A percentile compares a stretch with the other conserved stretches of the same genome.
phyloP scores from a whole-genome alignment of 2,329 filamentous ascomycete species.

The Colletotrichum abscissum region DNA sequence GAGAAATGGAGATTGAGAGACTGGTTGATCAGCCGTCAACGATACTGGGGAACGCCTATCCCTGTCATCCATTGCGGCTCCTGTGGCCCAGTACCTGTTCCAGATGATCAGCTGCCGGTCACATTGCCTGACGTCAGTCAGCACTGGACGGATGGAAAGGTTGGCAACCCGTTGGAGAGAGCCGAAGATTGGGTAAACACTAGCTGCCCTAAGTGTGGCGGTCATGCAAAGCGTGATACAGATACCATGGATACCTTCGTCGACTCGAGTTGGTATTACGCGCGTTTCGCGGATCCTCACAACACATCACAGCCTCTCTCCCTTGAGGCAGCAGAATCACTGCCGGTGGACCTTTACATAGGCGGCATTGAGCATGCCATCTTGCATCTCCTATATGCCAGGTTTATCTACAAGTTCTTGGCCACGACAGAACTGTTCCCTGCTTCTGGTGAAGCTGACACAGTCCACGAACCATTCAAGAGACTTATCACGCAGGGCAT shows the following conservation, averaged over 20 bases:
- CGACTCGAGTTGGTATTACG: conserved; percentile 94
- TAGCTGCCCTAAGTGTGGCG: conserved; percentile 78
- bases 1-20: conserved; percentile 86
- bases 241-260: conserved; percentile 98
- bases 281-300: conserved; percentile 79
- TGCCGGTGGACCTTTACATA: conserved; percentile 89
- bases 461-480: conserved; percentile 79
- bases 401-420: conserved; percentile 91
- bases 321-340: conserved; percentile 63
- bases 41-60: conserved; percentile 93
- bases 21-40: conserved; percentile 92
- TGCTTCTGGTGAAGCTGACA: conserved; percentile 45
- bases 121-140: conserved; percentile 75
- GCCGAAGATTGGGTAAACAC: conserved; percentile 80
- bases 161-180: conserved; percentile 81
- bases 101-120: conserved; percentile 80
- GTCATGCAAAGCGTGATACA: conserved; percentile 81
- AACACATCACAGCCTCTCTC: conserved; percentile 73
- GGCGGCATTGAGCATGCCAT: conserved; percentile 94
- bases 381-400: conserved; percentile 86
- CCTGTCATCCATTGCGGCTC: conserved; percentile 84
- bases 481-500: conserved; percentile 90
- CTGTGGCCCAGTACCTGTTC: conserved; percentile 85
- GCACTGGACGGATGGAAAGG: conserved; percentile 75
- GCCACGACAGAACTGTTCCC: conserved; percentile 65